Percentiles rank a stretch among this genome's conserved stretches.
phyloP scores from a whole-genome alignment of 176 grass and related monocot species.

The Panicum miliaceum region DNA sequence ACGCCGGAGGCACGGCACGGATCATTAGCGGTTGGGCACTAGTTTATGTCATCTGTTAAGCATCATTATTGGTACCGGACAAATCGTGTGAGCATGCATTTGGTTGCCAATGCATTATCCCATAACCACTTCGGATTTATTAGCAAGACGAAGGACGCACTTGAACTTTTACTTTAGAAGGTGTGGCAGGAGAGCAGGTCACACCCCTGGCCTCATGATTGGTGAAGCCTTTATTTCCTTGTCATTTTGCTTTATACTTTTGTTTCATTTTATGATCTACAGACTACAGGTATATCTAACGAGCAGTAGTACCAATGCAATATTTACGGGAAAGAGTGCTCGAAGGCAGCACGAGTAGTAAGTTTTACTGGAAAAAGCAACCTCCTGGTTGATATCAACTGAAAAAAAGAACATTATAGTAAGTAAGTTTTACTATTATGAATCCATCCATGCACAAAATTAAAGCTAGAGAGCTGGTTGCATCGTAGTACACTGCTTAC shows the following conservation, averaged over 20 bases:
- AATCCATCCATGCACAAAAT: too few relatives aligned
- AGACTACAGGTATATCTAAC: not conserved
- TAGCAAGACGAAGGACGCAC: not conserved
- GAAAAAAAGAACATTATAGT: too few relatives aligned
- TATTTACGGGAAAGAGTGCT: not conserved
- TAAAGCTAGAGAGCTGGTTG: too few relatives aligned
- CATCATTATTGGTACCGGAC: slow-evolving; percentile 34
- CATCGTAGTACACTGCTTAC: not conserved
- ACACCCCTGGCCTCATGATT: not conserved
- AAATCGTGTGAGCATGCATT: slow-evolving; percentile 43
- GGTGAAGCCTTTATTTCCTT: not conserved
- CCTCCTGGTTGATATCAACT: too few relatives aligned
- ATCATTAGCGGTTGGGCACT: slow-evolving; percentile 50
- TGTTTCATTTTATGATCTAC: not conserved
- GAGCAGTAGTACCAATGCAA: not conserved
- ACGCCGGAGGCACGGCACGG: slow-evolving; percentile 42
- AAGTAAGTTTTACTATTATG: too few relatives aligned
- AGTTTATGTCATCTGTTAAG: slow-evolving; percentile 50
- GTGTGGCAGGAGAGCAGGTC: not conserved
- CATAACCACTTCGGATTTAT: slow-evolving; percentile 49
- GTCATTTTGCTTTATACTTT: not conserved
- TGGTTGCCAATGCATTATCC: slow-evolving; percentile 35
- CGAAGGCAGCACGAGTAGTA: not conserved
- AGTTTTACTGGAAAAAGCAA: too few relatives aligned
- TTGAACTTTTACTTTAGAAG: slow-evolving; percentile 13